Evolutionary conservation across 495 filamentous ascomycete species (phyloP).

Genomic region (Podospora pseudocomata): DNA sequence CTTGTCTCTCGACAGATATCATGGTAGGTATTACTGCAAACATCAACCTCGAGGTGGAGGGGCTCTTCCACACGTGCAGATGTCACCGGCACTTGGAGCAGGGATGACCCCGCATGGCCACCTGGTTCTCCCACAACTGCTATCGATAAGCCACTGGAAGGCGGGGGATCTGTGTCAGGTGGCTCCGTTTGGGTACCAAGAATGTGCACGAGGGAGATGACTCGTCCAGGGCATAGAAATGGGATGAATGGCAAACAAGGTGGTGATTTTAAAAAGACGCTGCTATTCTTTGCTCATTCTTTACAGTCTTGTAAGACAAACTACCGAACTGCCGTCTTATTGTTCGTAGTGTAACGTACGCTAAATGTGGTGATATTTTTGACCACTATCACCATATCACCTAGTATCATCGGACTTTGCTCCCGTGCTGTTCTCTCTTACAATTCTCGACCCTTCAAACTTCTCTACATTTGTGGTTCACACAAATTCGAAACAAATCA

Average conservation of each 20-base stretch:
- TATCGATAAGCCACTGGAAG: neutral
- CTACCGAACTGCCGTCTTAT: neutral
- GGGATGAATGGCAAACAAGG: neutral
- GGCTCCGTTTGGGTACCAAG: neutral
- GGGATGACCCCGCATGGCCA: slow-evolving; percentile 6
- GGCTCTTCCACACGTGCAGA: neutral
- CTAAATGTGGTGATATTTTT: neutral
- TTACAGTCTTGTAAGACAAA: neutral
- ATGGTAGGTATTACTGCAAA: too few relatives aligned
- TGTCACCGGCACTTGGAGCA: slow-evolving; percentile 3
- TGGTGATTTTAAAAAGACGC: neutral
- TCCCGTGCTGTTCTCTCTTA: neutral
- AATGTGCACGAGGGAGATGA: neutral
- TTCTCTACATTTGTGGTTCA: too few relatives aligned
- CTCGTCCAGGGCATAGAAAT: neutral
- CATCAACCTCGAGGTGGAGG: too few relatives aligned
- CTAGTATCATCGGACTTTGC: neutral
- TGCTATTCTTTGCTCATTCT: neutral
- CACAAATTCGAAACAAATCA: neutral
- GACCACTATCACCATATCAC: neutral
- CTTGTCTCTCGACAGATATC: too few relatives aligned
- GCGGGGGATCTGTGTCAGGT: neutral
- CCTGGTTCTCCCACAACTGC: neutral
- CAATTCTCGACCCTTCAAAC: too few relatives aligned
- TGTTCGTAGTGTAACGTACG: neutral